Evolutionary conservation across 2,329 filamentous ascomycete genomes (phyloP), one percentile per base, ranked within the genome.

Genomic region (Gaeumannomyces tritici): DNA sequence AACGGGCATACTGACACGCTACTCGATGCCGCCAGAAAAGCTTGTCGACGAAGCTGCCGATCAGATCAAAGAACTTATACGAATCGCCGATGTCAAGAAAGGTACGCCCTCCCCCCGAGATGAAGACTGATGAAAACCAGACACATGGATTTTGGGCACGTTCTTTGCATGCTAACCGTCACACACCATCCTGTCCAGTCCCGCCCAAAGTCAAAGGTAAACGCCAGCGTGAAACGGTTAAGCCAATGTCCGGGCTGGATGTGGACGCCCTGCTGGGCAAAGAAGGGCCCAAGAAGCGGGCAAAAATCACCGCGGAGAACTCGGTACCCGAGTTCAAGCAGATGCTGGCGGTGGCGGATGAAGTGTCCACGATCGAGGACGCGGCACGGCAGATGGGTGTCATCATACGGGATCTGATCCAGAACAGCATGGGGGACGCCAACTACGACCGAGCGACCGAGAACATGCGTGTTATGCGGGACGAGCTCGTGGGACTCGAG

Each of bases 271-370:
- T 98, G 2, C 85, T 98, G n/a, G 82, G 83, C 57, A 83, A 80
- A 58, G 76, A 76, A 31, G 74, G 74, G 64, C 77, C 75, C 62
- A 57, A 63, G 18, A 67, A 67, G 59, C 70, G 71, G 60, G 70
- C 65, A 8, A 73, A 70, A 63, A 79, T 86, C 27, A 78, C 79
- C 2, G 72, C 83, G 0, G 82, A 88, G 12, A 98, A 98, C 66
- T 86, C 93, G 1, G 86, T 98, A 6, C 92, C 95, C 0, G 90
- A 93, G 64, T 97, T 96, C 83, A 96, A 93, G 71, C 91, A 91
- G 72, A 82, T 88, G 3, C 79, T 98, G 21, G 79, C 79, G 1
- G 76, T 77, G 1, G 81, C 88, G 0, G 80, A 84, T 8, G 82
- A 87, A 31, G 76, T 88, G 1, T 76, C 82, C 1, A 79, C 83